Evolutionary conservation across 805 yeast species (phyloP).

Genomic region (Nakazawaea anatomiae): DNA sequence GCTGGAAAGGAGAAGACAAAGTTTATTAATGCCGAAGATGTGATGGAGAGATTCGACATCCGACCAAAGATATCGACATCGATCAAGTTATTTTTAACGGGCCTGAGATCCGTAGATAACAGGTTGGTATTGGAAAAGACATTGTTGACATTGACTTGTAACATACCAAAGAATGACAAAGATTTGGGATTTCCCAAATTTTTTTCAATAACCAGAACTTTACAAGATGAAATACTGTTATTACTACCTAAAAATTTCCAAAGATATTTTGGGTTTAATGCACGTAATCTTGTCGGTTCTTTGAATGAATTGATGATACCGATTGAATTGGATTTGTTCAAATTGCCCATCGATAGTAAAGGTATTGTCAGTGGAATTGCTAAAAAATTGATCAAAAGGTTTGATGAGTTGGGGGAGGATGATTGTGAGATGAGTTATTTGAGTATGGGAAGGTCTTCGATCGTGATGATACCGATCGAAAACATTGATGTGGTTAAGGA

Average conservation of each 20-base stretch:
- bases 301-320: constrained; percentile 53
- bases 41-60: constrained; percentile 29
- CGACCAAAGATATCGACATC: constrained; percentile 37
- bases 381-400: constrained; percentile 32
- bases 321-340: constrained; percentile 44
- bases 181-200: constrained; percentile 28
- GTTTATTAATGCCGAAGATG: constrained; percentile 2
- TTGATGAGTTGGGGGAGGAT: constrained; percentile 13
- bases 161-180: constrained; percentile 15
- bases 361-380: constrained; percentile 69
- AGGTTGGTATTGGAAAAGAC: constrained; percentile 35
- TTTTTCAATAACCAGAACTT: constrained; percentile 49
- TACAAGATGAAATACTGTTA: constrained; percentile 43
- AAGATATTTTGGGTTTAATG: constrained; percentile 31
- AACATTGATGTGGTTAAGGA: constrained; percentile 28
- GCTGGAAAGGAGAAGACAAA: neutral
- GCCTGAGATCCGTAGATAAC: constrained; percentile 49
- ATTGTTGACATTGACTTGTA: constrained; percentile 26
- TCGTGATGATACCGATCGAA: constrained; percentile 54
- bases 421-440: constrained; percentile 50
- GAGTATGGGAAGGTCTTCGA: constrained; percentile 54
- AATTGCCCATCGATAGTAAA: constrained; percentile 51
- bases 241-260: constrained; percentile 36
- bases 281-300: constrained; percentile 45
- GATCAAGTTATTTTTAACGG: constrained; percentile 44